These are phyloP conservation scores for Moesziomyces aphidis DNA, from an alignment of 1,284 basidiomycete species.

Conservation along the genomic window DNA sequence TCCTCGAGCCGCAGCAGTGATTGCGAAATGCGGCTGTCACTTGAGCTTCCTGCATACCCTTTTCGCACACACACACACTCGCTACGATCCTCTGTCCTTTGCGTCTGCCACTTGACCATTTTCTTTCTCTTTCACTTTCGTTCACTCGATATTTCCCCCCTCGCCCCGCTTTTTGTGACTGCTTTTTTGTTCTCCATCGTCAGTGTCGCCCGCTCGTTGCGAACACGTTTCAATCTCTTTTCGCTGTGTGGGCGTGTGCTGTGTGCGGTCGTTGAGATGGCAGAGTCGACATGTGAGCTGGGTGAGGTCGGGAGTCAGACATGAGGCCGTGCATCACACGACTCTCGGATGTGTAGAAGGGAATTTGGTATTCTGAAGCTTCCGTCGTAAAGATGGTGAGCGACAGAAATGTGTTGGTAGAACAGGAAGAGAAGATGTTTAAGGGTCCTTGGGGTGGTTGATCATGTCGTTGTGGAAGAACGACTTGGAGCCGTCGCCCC, in stretches of 20 bases:
- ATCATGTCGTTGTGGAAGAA: conserved; percentile 63
- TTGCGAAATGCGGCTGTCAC: not conserved
- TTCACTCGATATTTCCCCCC: not conserved
- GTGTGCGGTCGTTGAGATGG: not conserved
- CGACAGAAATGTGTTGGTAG: no score
- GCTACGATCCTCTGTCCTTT: not conserved
- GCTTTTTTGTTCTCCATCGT: not conserved
- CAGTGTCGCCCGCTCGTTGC: no score
- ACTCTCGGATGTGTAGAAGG: no score
- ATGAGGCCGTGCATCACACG: no score
- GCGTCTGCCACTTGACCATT: not conserved
- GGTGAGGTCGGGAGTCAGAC: no score
- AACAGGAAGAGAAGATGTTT: not conserved
- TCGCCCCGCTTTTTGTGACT: not conserved
- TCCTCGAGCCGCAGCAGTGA: conserved; percentile 46
- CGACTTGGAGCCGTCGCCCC: conserved; percentile 56
- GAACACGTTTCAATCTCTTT: not conserved
- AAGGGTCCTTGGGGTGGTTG: conserved; percentile 50
- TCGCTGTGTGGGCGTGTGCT: not conserved
- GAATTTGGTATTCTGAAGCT: no score
- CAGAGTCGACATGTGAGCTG: no score
- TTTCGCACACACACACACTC: conserved; percentile 1
- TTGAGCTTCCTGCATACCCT: not conserved
- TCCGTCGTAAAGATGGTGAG: no score
- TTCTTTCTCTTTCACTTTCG: not conserved